Percentiles rank a stretch among this genome's conserved stretches.
phyloP scores from a whole-genome alignment of 169 alveolate species.

The Eimeria necatrix region DNA sequence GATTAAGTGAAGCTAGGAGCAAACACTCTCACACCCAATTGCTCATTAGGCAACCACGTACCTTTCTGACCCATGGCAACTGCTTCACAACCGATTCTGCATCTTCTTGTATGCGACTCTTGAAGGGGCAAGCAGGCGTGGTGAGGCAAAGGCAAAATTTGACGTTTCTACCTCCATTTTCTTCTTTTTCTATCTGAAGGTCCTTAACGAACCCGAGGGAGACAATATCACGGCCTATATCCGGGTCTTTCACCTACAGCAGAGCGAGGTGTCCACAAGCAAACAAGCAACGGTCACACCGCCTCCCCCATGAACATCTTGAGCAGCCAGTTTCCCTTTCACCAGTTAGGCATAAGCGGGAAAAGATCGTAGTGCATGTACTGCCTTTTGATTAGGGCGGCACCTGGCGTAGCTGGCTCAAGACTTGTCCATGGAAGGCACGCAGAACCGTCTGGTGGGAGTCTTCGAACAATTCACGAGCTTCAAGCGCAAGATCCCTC shows the following conservation, averaged over 20 bases:
- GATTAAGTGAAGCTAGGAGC: no score
- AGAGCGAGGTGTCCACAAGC: no score
- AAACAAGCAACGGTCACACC: no score
- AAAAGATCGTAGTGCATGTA: no score
- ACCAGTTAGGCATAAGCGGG: no score
- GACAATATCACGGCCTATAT: constrained; percentile 89
- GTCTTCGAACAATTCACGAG: background rate
- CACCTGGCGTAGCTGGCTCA: constrained; percentile 62
- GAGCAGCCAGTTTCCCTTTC: no score
- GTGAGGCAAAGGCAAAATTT: constrained; percentile 87
- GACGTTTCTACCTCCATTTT: constrained; percentile 80
- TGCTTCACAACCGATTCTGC: constrained; percentile 55
- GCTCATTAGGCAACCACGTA: constrained; percentile 43
- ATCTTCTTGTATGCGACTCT: constrained; percentile 83
- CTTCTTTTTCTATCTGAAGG: constrained; percentile 82
- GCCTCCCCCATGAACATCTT: no score
- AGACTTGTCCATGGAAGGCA: constrained; percentile 52
- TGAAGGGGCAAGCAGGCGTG: constrained; percentile 92
- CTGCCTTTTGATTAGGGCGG: no score
- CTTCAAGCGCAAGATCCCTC: background rate
- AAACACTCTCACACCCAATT: no score
- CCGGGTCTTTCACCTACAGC: constrained; percentile 88
- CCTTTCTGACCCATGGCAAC: constrained; percentile 85
- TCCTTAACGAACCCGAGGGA: constrained; percentile 87
- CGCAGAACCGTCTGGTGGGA: background rate